Evolutionary conservation across 176 grass and related monocot species (phyloP), one percentile per base, ranked within the genome.

Genomic region (Urochloa ruziziensis): DNA sequence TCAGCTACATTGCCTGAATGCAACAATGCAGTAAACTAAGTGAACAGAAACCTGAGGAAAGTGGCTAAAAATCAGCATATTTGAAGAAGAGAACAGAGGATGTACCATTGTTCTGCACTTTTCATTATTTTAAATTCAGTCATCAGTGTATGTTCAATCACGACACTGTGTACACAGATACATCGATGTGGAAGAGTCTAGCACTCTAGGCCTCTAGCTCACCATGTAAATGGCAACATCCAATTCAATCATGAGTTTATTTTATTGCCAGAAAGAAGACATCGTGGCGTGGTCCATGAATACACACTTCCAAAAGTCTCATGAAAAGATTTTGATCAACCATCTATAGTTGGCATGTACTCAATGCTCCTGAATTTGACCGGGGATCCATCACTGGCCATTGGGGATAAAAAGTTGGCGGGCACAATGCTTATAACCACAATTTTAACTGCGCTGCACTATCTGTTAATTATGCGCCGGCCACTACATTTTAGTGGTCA

Each of bases 401-500:
- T 7, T 30, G 19, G 30, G 4, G 12, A 79, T 0, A 7, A 9
- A 17, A 73, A 21, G 17, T 32, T 75, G n/a, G 49, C 18, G 49
- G 30, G 25, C 25, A 83, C 29, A 25, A 67, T 11, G 27, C n/a
- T 78, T 10, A 19, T 36, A 27, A 62, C 32, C 39, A 37, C 18
- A 28, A 16, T 61, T 21, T 71, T 62, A 40, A 62, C 30, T 13
- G 10, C 6, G 3, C 21, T 46, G 32, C 44, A 40, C 10, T 65
- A 78, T 27, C 33, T 2, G 9, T 40, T 40, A 40, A 40, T 29
- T 17, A 60, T 62, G 83, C 30, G 14, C 21, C 8, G 54, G 9
- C 8, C 28, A 67, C 25, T 72, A 72, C 7, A 19, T 72, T 72
- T 75, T 53, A 23, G 83, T 62, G 74, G 56, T 59, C 64, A 79